A percentile compares a stretch with the other conserved stretches of the same genome.
These are phyloP conservation scores for Esteya vermicola DNA, from an alignment of 2,329 filamentous ascomycete species.

Conservation along the genomic window DNA sequence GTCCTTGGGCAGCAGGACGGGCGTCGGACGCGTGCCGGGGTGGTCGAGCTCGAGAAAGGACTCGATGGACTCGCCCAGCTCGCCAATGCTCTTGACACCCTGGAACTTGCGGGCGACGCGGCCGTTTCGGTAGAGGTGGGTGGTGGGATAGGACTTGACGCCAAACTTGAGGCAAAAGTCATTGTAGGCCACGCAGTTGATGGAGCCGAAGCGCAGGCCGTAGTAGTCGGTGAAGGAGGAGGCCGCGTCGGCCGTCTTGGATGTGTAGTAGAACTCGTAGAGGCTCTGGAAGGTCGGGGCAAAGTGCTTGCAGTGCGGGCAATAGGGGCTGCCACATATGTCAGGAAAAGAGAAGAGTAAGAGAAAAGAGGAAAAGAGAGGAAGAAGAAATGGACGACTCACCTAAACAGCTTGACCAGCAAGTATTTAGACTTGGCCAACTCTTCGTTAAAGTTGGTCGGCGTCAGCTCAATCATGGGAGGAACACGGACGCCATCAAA, in stretches of 20 bases:
- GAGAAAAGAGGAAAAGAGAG: not conserved
- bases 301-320: constrained; percentile 62
- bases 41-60: constrained; percentile 60
- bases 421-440: constrained; percentile 38
- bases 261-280: constrained; percentile 92
- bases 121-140: constrained; percentile 69
- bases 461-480: constrained; percentile 45
- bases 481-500: constrained; percentile 58
- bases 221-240: constrained; percentile 65
- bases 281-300: constrained; percentile 81
- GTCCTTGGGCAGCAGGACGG: constrained; percentile 54
- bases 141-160: constrained; percentile 60
- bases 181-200: constrained; percentile 76
- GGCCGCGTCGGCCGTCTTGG: constrained; percentile 50
- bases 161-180: constrained; percentile 60
- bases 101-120: constrained; percentile 46
- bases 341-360: constrained; percentile 3
- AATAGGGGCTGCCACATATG: constrained; percentile 35
- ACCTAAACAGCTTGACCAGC: constrained; percentile 57
- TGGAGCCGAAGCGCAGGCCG: constrained; percentile 70
- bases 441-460: constrained; percentile 41
- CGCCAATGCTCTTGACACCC: constrained; percentile 51
- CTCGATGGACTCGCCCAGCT: constrained; percentile 47
- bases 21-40: constrained; percentile 63
- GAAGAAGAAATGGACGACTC: constrained; percentile 10